Percentiles rank a stretch among this genome's conserved stretches.
These are phyloP conservation scores for Plasmopara muralis DNA, from an alignment of 352 stramenopile genomes.

Conservation along the genomic window DNA sequence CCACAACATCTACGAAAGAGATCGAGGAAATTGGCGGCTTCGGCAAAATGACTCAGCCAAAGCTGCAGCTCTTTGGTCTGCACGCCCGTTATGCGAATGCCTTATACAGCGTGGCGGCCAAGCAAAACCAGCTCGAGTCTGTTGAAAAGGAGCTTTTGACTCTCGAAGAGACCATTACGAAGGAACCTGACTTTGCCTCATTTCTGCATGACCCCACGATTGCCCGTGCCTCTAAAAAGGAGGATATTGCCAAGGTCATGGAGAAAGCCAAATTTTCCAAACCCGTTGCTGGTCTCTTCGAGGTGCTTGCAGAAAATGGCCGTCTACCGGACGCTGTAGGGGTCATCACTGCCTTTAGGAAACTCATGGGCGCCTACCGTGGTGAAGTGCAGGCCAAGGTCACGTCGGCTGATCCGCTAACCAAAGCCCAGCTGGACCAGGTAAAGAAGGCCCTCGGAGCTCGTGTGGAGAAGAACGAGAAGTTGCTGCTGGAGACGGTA, in stretches of 20 bases:
- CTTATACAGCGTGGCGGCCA: constrained; percentile 93
- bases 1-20: constrained; percentile 35
- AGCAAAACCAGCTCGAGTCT: constrained; percentile 70
- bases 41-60: constrained; percentile 76
- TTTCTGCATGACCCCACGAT: constrained; percentile 98
- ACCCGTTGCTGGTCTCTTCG: constrained; percentile 94
- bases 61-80: constrained; percentile 94
- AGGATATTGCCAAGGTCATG: constrained; percentile 88
- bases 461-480: constrained; percentile 86
- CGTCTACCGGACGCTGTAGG: constrained; percentile 85
- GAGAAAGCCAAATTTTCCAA: constrained; percentile 89
- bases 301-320: constrained; percentile 95
- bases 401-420: constrained; percentile 91
- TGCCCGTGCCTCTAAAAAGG: constrained; percentile 90
- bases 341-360: constrained; percentile 86
- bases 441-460: constrained; percentile 90
- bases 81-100: constrained; percentile 96
- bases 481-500: constrained; percentile 87
- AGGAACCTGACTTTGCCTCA: constrained; percentile 84
- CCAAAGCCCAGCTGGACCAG: constrained; percentile 88
- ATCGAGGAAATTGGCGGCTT: constrained; percentile 68
- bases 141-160: constrained; percentile 88
- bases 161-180: constrained; percentile 74
- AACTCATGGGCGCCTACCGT: constrained; percentile 94
- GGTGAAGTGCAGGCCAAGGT: constrained; percentile 95